Conservation (phyloP, 1,284 basidiomycete genomes). For the Boletus sp. region DNA sequence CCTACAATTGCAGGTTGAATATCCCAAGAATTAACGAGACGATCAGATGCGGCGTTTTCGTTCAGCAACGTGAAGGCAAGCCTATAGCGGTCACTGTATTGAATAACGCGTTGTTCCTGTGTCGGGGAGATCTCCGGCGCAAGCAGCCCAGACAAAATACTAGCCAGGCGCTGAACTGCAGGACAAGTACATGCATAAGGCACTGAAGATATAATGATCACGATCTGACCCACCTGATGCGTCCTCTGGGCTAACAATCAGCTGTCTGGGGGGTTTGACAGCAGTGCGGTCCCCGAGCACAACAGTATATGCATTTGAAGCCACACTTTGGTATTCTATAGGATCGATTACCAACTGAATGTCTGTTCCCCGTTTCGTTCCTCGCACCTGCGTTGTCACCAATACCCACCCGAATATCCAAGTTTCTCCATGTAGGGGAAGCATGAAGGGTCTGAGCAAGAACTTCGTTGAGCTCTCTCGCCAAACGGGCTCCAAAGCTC, state of each 20-base stretch:
- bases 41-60: slow-evolving; percentile 75
- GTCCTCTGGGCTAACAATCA: slow-evolving; percentile 25
- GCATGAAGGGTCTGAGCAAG: slow-evolving; percentile 17
- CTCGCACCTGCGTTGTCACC: slow-evolving; percentile 27
- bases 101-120: slow-evolving; percentile 55
- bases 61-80: slow-evolving; percentile 83
- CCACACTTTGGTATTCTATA: slow-evolving; percentile 15
- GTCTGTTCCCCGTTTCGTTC: not conserved
- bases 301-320: slow-evolving; percentile 23
- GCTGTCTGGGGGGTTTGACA: slow-evolving; percentile 20
- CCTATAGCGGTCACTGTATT: slow-evolving; percentile 77
- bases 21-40: slow-evolving; percentile 67
- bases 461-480: slow-evolving; percentile 23
- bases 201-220: slow-evolving; percentile 4
- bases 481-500: slow-evolving; percentile 20
- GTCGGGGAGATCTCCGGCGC: slow-evolving; percentile 45
- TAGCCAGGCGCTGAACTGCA: slow-evolving; percentile 33
- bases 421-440: slow-evolving; percentile 37
- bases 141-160: slow-evolving; percentile 45
- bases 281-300: slow-evolving; percentile 26
- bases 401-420: slow-evolving; percentile 35
- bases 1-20: slow-evolving; percentile 59
- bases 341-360: slow-evolving; percentile 10
- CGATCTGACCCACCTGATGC: slow-evolving; percentile 26
- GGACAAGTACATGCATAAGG: slow-evolving; percentile 11